Percentiles rank a stretch among this genome's conserved stretches.
Conservation (phyloP, 768 basidiomycete species). For the Calocybe cyanea region DNA sequence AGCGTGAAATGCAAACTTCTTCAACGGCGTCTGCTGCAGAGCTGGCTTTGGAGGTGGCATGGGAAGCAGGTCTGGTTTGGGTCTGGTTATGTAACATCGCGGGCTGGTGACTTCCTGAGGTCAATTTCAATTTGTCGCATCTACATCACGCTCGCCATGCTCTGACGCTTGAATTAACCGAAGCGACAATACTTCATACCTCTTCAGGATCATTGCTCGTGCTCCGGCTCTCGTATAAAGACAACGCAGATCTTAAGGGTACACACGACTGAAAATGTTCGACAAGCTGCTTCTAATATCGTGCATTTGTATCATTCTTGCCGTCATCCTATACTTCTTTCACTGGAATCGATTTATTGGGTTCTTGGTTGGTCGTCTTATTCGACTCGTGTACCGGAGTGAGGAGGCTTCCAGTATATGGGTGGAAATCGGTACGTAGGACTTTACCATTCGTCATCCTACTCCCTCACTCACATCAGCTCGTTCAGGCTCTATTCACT, state of each 20-base stretch:
- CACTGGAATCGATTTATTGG: constrained; percentile 89
- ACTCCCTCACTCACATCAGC: not conserved
- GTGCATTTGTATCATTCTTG: constrained; percentile 53
- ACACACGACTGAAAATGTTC: constrained; percentile 38
- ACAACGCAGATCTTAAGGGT: not conserved
- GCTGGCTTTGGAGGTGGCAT: constrained; percentile 23
- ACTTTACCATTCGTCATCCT: not conserved
- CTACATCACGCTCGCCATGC: too few species aligned
- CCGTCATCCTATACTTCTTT: constrained; percentile 74
- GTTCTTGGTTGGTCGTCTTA: constrained; percentile 53
- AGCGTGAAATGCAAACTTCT: constrained; percentile 64
- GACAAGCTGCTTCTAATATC: constrained; percentile 57
- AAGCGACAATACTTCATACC: not conserved
- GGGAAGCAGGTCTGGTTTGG: constrained; percentile 4
- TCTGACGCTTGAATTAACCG: not conserved
- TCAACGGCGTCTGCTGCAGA: constrained; percentile 43
- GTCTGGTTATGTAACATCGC: constrained; percentile 9
- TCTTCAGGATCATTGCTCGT: too few species aligned
- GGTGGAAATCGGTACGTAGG: constrained; percentile 69
- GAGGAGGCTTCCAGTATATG: constrained; percentile 72
- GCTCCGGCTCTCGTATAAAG: not conserved
- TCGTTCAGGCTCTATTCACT: constrained; percentile 76
- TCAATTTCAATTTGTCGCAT: too few species aligned
- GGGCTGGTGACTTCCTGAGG: too few species aligned
- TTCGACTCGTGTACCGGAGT: constrained; percentile 80